These are phyloP conservation scores for Nelumbo lutea DNA, from an alignment of 164 flowering plant species.

Conservation along the genomic window DNA sequence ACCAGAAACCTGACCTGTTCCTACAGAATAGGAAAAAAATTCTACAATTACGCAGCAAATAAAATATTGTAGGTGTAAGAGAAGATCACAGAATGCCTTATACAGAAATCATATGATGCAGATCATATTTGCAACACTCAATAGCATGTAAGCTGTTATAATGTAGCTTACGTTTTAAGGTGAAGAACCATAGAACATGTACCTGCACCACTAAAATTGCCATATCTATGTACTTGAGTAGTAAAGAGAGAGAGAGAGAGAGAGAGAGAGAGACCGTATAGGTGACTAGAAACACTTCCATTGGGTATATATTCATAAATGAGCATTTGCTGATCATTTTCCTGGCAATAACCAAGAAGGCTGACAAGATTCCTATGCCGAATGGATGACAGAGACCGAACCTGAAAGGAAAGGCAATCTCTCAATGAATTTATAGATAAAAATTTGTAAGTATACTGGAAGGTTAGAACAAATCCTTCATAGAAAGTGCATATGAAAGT, in stretches of 20 bases:
- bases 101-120: background rate
- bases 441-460: too few relatives aligned
- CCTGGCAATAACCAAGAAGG: constrained; percentile 87
- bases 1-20: constrained; percentile 45
- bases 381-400: constrained; percentile 66
- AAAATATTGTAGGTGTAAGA: background rate
- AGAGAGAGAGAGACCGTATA: constrained; percentile 55
- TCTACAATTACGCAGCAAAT: background rate
- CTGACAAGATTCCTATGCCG: constrained; percentile 73
- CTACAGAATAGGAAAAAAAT: constrained; percentile 29
- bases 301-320: constrained; percentile 72
- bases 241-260: constrained; percentile 3
- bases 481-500: too few relatives aligned
- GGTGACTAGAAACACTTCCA: constrained; percentile 82
- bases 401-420: constrained; percentile 35
- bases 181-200: background rate
- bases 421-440: too few relatives aligned
- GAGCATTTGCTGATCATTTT: constrained; percentile 67
- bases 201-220: too few relatives aligned
- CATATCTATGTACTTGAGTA: too few relatives aligned
- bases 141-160: background rate
- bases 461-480: too few relatives aligned
- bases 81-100: background rate
- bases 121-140: background rate
- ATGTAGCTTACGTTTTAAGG: background rate